Percentiles rank a stretch among this genome's conserved stretches.
Conservation (phyloP, 768 basidiomycete species). For the Harrya chromipes region DNA sequence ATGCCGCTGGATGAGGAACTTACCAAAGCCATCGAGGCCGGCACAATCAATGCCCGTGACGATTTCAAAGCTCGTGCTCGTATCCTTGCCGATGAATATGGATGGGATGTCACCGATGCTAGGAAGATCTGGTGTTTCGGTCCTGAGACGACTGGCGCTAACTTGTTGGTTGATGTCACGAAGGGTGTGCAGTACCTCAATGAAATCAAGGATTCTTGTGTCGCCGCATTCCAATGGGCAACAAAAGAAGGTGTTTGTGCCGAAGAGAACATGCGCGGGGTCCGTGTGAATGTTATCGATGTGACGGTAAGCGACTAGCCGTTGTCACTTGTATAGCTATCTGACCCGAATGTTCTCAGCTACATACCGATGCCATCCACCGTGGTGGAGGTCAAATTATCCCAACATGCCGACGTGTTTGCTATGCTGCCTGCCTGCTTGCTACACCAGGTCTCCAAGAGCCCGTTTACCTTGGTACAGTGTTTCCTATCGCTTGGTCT, state of each 20-base stretch:
- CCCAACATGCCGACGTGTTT: slow-evolving; percentile 93
- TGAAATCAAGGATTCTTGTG: slow-evolving; percentile 99
- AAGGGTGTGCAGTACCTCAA: slow-evolving; percentile 99
- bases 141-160: slow-evolving; percentile 95
- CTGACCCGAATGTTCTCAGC: slow-evolving; percentile 39
- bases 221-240: slow-evolving; percentile 99
- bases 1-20: slow-evolving; percentile 93
- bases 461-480: slow-evolving; percentile 86
- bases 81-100: slow-evolving; percentile 90
- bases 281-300: slow-evolving; percentile 94
- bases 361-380: slow-evolving; percentile 98
- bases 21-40: slow-evolving; percentile 86
- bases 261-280: slow-evolving; percentile 99
- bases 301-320: slow-evolving; percentile 65
- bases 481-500: neutral
- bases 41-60: slow-evolving; percentile 85
- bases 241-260: slow-evolving; percentile 96
- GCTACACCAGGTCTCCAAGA: slow-evolving; percentile 92
- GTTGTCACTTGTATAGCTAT: neutral
- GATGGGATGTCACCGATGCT: slow-evolving; percentile 99
- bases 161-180: slow-evolving; percentile 95
- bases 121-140: slow-evolving; percentile 99
- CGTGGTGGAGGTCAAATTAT: slow-evolving; percentile 99
- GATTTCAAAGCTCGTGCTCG: slow-evolving; percentile 98
- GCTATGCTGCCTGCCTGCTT: slow-evolving; percentile 93